Evolutionary conservation across 805 yeast species (phyloP), one percentile per base, ranked within the genome.

Genomic region (Kluyveromyces siamensis): DNA sequence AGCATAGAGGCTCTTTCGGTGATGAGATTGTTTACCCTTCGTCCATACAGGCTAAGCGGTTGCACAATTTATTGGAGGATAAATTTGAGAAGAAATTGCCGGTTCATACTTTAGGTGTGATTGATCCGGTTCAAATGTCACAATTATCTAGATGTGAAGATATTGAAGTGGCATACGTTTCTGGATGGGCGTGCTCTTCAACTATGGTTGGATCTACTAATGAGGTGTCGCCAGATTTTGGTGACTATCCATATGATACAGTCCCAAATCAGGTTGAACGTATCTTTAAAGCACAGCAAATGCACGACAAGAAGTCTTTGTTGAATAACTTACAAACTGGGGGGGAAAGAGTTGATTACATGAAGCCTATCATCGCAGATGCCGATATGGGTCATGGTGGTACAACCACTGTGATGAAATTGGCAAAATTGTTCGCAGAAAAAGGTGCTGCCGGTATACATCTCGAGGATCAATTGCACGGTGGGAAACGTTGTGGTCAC

Each of bases 331-430:
- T 64, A 42, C 51, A 53, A 6, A 46, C 53, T 16, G 55, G 49
- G 6, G 65, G 52, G 5, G 55, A 51, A 41, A 57, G 59, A 48
- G 57, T 68, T n/a, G 82, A 80, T 55, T 80, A 80, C 55, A 55
- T 80, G 56, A 69, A 77, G 49, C 85, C 85, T 14, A 79, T 80
- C 46, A 74, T 80, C 52, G 85, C 85, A 2, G 85, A 80, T 59
- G 85, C 76, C 2, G 85, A 80, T 53, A 80, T 82, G 55, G 85
- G 85, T 2, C 83, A 79, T 58, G 85, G 85, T 17, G 83, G 84
- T 11, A 63, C 73, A 13, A 75, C 80, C 2, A 72, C 83, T 0
- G 81, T 80, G 3, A 80, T 80, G 85, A 80, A 80, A 57, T 63
- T 79, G 48, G 82, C 84, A 21, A 80, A 81, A 57, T 59, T 79